Base-by-base conservation (phyloP, 2,329 filamentous ascomycete genomes). In the Phyllosticta citriasiana region DNA sequence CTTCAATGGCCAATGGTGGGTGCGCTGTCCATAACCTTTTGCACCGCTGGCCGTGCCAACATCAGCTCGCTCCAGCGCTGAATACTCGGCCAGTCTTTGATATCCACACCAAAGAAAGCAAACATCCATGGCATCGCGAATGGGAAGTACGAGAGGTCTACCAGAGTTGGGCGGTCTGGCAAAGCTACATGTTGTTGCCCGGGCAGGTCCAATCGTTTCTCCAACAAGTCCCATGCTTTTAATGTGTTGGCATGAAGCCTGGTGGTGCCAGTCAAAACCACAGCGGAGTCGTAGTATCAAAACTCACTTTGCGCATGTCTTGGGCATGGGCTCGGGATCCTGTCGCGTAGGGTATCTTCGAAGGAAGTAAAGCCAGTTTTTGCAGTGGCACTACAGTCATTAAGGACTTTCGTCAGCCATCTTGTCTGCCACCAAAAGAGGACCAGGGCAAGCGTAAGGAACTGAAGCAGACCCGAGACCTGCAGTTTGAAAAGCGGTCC, bases 71-170 rank as follows among this genome's bases (percentile, higher is more conserved):
- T 60, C 71, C 71, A 74, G 0, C n/a, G 40, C 58, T 70, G 50
- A 51, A 73, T 72, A 47, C 69, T 57, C 2, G 72, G 70, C 60
- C 64, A 74, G 12, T 72, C 59, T 25, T 66, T 64, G 52, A 73
- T 67, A 59, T 74, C 64, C 1, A 73, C 71, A 1, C 65, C 65
- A 2, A 74, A 51, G 55, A 74, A 73, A 8, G 51, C 66, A 60
- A 73, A 74, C 71, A 74, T 74, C 67, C 68, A 74, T 2, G 69
- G 72, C 71, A 74, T 74, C 1, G 72, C 67, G 62, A 74, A 76
- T 1, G 72, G 73, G 47, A 73, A 69, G 60, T 72, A 74, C 0
- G 71, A 69, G 2, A 76, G 40, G 62, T 76, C 73, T 0, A 73
- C 72, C 6, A 75, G 54, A 0, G 73, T 74, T 1, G 73, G 74